A percentile compares a stretch with the other conserved stretches of the same genome.
Conservation (phyloP, 1,139 yeast genomes). For the Suhomyces atakaporum region DNA sequence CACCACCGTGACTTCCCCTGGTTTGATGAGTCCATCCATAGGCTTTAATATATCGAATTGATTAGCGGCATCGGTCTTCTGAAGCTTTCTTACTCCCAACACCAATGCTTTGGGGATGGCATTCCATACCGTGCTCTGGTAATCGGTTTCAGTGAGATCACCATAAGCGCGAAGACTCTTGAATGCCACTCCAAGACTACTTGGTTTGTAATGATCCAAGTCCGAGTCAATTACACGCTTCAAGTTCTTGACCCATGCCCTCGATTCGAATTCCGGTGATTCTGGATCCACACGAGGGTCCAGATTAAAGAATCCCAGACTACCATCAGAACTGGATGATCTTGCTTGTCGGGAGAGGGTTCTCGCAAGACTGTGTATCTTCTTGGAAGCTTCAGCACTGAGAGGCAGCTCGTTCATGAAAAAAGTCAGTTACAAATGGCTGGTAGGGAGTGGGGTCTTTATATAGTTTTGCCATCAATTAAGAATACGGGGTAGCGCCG, state of each 20-base stretch:
- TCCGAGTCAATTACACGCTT: constrained; percentile 56
- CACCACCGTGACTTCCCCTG: constrained; percentile 77
- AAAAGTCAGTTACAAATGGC: too few relatives aligned
- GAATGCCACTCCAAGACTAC: constrained; percentile 69
- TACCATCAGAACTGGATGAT: constrained; percentile 5
- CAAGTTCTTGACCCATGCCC: constrained; percentile 74
- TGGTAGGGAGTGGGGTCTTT: too few relatives aligned
- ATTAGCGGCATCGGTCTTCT: constrained; percentile 24
- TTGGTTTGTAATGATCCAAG: constrained; percentile 64
- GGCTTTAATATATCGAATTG: constrained; percentile 60
- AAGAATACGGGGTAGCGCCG: too few relatives aligned
- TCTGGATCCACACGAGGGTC: constrained; percentile 32
- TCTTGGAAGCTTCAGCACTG: constrained; percentile 25
- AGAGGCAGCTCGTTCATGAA: too few relatives aligned
- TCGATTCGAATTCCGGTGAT: constrained; percentile 58
- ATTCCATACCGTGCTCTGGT: constrained; percentile 71
- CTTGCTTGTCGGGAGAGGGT: constrained; percentile 33
- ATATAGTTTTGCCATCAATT: too few relatives aligned
- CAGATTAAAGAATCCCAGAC: background rate
- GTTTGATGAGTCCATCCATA: constrained; percentile 66
- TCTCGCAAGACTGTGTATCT: constrained; percentile 63
- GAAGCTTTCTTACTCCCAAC: constrained; percentile 19
- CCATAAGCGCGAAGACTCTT: constrained; percentile 72
- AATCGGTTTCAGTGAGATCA: constrained; percentile 74
- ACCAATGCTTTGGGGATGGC: constrained; percentile 29